These are phyloP conservation scores for Colletotrichum destructivum DNA, from an alignment of 2,329 filamentous ascomycete genomes.

Conservation along the genomic window DNA sequence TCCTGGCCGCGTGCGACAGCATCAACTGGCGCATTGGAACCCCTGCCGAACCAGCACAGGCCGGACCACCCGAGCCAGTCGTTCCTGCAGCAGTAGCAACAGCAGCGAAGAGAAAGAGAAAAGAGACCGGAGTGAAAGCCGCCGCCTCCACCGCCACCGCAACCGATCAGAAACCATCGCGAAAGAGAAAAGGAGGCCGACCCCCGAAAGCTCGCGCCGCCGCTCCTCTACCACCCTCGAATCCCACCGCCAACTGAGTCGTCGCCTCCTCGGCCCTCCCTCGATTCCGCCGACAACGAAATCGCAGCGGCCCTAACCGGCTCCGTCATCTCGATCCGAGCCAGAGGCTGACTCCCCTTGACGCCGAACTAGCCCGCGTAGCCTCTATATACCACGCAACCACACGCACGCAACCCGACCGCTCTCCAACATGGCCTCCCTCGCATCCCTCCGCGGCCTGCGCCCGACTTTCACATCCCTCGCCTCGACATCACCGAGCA, in stretches of 20 bases:
- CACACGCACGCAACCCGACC: not conserved
- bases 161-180: not conserved
- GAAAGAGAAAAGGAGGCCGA: not conserved
- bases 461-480: slow-evolving; percentile 46
- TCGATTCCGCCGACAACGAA: slow-evolving; percentile 5
- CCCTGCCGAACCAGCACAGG: not conserved
- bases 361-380: not conserved
- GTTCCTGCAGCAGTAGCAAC: not conserved
- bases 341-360: not conserved
- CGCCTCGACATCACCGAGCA: slow-evolving; percentile 23
- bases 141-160: too few relatives aligned
- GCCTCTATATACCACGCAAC: not conserved
- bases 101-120: not conserved
- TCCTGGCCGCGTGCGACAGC: not conserved
- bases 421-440: slow-evolving; percentile 16
- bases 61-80: not conserved
- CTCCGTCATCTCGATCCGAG: not conserved
- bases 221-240: not conserved
- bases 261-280: not conserved
- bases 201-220: not conserved
- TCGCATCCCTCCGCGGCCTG: slow-evolving; percentile 49
- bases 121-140: not conserved
- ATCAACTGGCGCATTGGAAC: not conserved
- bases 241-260: not conserved
- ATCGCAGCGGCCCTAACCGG: too few relatives aligned